Conservation (phyloP, 257 asterid species). For the Ilex aquifolium region DNA sequence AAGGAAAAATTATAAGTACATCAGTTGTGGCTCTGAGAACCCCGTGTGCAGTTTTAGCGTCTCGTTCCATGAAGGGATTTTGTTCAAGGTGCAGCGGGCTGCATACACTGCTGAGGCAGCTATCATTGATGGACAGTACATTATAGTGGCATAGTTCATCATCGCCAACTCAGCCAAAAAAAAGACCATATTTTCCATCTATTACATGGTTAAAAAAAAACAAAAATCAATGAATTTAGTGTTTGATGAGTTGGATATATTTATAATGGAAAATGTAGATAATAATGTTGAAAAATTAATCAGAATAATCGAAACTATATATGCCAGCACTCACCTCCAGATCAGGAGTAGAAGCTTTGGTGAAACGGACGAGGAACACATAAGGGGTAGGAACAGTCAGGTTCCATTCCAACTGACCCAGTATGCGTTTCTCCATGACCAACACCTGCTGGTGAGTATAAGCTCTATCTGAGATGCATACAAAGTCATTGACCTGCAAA, state of each 20-base stretch:
- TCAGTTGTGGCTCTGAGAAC: conserved; percentile 51
- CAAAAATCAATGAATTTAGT: too few species aligned
- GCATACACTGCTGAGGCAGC: conserved; percentile 94
- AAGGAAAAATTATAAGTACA: conserved; percentile 24
- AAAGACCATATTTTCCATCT: conserved; percentile 68
- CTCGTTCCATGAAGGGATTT: conserved; percentile 58
- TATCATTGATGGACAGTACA: conserved; percentile 71
- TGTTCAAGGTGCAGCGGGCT: conserved; percentile 56
- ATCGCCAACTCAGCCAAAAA: conserved; percentile 79
- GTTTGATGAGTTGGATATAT: too few species aligned
- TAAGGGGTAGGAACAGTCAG: conserved; percentile 89
- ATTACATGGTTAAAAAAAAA: neutral
- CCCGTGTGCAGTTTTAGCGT: conserved; percentile 76
- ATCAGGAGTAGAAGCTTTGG: conserved; percentile 62
- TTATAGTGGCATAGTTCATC: conserved; percentile 63
- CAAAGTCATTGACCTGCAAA: conserved; percentile 65
- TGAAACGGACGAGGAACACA: conserved; percentile 75
- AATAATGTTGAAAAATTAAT: too few species aligned
- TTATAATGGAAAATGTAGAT: too few species aligned
- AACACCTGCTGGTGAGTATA: conserved; percentile 53
- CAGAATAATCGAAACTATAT: too few species aligned
- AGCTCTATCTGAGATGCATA: conserved; percentile 59
- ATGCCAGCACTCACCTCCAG: conserved; percentile 26
- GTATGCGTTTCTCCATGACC: conserved; percentile 72
- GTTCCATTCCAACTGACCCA: conserved; percentile 67